Percentiles rank a stretch among this genome's conserved stretches.
Conservation (phyloP, 495 filamentous ascomycete genomes). For the Neurospora cerealis region DNA sequence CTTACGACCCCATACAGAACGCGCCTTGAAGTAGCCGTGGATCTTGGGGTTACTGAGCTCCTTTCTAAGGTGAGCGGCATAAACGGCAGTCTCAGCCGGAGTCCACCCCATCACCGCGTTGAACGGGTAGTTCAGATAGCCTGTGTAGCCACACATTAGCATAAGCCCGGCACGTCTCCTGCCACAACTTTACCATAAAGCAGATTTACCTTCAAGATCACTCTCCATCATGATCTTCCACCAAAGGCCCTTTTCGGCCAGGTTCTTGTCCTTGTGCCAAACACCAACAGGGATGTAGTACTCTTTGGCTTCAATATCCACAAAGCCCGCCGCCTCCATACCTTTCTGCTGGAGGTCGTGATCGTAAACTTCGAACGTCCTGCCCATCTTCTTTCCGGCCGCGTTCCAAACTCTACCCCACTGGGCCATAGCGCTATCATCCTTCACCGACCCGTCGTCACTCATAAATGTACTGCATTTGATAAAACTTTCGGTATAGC, state of each 20-base stretch:
- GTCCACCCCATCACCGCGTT: slow-evolving; percentile 22
- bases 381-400: background rate
- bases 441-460: background rate
- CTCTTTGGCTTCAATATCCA: slow-evolving; percentile 25
- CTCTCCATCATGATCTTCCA: slow-evolving; percentile 16
- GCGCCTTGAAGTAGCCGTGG: slow-evolving; percentile 21
- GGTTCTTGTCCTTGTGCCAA: slow-evolving; percentile 22
- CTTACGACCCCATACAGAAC: slow-evolving; percentile 26
- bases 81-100: slow-evolving; percentile 23
- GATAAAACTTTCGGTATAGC: slow-evolving; percentile 14
- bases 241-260: slow-evolving; percentile 41
- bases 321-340: slow-evolving; percentile 37
- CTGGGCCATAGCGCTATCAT: background rate
- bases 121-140: background rate
- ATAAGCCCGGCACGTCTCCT: background rate
- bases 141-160: background rate
- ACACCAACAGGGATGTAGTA: slow-evolving; percentile 7
- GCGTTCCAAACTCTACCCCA: background rate
- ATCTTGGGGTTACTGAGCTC: slow-evolving; percentile 18
- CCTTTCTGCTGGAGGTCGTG: slow-evolving; percentile 15
- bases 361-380: slow-evolving; percentile 6
- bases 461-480: slow-evolving; percentile 10
- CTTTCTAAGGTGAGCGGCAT: slow-evolving; percentile 22
- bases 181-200: background rate
- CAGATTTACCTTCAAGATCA: slow-evolving; percentile 25